These are phyloP conservation scores for Nigrospora sphaerica DNA, from an alignment of 2,329 filamentous ascomycete species.

Conservation along the genomic window DNA sequence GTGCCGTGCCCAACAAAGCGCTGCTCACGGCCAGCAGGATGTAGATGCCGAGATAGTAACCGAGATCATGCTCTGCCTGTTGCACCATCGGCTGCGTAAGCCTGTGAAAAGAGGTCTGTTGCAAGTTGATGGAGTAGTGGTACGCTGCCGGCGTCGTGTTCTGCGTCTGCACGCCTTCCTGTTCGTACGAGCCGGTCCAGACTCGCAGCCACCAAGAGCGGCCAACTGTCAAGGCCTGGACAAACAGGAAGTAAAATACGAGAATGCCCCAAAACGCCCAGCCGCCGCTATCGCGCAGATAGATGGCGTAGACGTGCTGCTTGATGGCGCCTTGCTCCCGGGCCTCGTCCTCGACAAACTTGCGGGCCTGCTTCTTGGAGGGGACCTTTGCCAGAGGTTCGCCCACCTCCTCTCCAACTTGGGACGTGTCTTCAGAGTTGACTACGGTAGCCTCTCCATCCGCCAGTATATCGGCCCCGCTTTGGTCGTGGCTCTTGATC, in stretches of 20 bases:
- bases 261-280: constrained; percentile 51
- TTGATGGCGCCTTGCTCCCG: constrained; percentile 65
- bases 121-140: constrained; percentile 36
- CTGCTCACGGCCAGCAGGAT: constrained; percentile 49
- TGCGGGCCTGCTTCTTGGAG: constrained; percentile 47
- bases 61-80: constrained; percentile 31
- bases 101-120: constrained; percentile 37
- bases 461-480: constrained; percentile 33
- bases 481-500: constrained; percentile 51
- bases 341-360: constrained; percentile 72
- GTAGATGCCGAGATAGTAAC: constrained; percentile 64
- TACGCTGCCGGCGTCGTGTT: constrained; percentile 24
- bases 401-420: constrained; percentile 30
- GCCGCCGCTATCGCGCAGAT: constrained; percentile 61
- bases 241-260: constrained; percentile 44
- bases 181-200: constrained; percentile 46
- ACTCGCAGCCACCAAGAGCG: constrained; percentile 59
- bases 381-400: constrained; percentile 40
- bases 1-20: constrained; percentile 52
- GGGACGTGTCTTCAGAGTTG: constrained; percentile 44
- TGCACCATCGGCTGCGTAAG: constrained; percentile 19
- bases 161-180: constrained; percentile 14
- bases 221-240: constrained; percentile 48
- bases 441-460: constrained; percentile 43
- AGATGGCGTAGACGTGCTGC: constrained; percentile 57